Evolutionary conservation across 2,329 filamentous ascomycete genomes (phyloP), one percentile per base, ranked within the genome.

Genomic region (Monosporascus sp.): DNA sequence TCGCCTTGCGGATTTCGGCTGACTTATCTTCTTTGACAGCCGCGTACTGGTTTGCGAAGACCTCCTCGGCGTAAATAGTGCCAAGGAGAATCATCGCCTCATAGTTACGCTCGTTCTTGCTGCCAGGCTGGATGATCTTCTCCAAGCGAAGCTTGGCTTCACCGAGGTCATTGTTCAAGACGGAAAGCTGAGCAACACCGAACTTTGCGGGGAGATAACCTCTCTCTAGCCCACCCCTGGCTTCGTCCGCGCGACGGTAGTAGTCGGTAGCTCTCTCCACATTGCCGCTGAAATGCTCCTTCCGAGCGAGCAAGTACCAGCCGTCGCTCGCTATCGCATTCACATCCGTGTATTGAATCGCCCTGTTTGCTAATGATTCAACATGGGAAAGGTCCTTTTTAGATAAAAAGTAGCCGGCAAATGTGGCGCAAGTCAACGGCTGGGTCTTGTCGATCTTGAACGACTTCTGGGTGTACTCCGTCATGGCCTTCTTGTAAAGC

Each of bases 271-370:
- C 93, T 53, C 85, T 86, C 20, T 86, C 79, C 7, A 83, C 72
- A 54, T 97, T 86, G 43, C 88, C 87, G 54, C 85, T 82, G 60
- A 91, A 90, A 67, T 99, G 94, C 58, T 93, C 90, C 68, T 96
- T 97, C 56, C 92, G 82, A 27, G 91, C 94, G 41, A 97, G 82
- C 8, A 97, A 74, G 71, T 97, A 99, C 92, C 93, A 97, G 37
- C 94, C 95, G 68, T 99, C 95, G 72, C 93, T 96, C 24, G 93
- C 93, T 69, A 97, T 91, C 3, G 92, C 90, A 69, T 96, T 96
- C 62, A 97, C 90, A 67, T 99, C 94, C 2, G 94, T 97, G 64
- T 90, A 87, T 65, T 97, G 91, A 58, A 99, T 97, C 7, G 94
- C 92, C 69, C 94, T 94, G 68, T 92, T 88, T 7, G 93, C 90